Evolutionary conservation across 305 asterid genomes (phyloP).

Genomic region (Fraxinus velutina): DNA sequence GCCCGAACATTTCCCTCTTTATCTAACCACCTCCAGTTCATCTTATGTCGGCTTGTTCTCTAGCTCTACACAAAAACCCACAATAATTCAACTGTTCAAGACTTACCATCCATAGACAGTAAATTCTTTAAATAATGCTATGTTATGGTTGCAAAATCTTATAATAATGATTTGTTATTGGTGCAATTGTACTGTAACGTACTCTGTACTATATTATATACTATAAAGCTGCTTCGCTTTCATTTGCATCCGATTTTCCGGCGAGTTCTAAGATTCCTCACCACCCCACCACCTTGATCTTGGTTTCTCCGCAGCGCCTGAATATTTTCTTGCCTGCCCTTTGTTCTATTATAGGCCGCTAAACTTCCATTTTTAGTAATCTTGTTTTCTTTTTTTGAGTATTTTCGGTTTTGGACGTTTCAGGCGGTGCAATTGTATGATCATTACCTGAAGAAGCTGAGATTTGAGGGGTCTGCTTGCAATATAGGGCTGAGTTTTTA

Average conservation of each 20-base stretch:
- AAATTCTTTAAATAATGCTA: background rate
- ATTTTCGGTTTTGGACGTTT: conserved; percentile 4
- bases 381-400: conserved; percentile 2
- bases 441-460: background rate
- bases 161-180: background rate
- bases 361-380: conserved; percentile 39
- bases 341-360: conserved; percentile 22
- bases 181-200: background rate
- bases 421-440: conserved; percentile 20
- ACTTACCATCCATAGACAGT: background rate
- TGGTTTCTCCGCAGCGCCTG: conserved; percentile 40
- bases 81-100: conserved; percentile 14
- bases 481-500: conserved; percentile 13
- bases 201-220: conserved; percentile 8
- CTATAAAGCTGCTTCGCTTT: conserved; percentile 39
- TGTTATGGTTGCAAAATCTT: background rate
- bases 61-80: conserved; percentile 25
- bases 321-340: conserved; percentile 23
- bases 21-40: conserved; percentile 37
- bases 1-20: conserved; percentile 37
- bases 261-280: conserved; percentile 55
- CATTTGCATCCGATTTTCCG: conserved; percentile 55
- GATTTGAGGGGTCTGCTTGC: conserved; percentile 33
- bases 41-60: conserved; percentile 56
- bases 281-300: conserved; percentile 32